Evolutionary conservation across 164 flowering plant genomes (phyloP), one percentile per base, ranked within the genome.

Genomic region (Annona squamosa): DNA sequence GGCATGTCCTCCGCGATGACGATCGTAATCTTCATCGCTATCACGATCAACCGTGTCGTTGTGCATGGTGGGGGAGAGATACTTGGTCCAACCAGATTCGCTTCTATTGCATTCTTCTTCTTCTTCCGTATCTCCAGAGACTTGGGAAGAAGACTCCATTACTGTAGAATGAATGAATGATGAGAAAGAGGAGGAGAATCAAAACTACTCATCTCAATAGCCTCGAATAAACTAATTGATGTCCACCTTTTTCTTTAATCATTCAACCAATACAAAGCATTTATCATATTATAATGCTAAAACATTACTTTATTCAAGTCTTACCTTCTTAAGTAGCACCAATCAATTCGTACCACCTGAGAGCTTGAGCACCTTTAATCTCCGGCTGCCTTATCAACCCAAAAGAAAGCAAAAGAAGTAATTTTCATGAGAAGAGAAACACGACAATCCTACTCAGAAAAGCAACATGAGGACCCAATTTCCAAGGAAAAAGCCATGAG

Each of bases 41-140:
- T 77, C 76, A 74, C 52, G 79, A 10, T 77, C 75, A 71, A 2
- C 76, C 67, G 76, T 81, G 48, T 81, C 81, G 61, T 82, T 84
- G 65, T 84, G 75, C 77, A 80, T 74, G n/a, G 93, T 88, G 43
- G 94, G 86, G 62, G 74, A 85, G 73, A 91, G 77, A 68, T 91
- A 91, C 83, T 72, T 87, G 37, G 94, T 91, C 97, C 97, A 91
- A 5, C 97, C 97, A n/a, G 97, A 91, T 79, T 91, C 97, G 77
- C 84, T 87, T 75, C 87, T 82, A 73, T 79, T 71, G 46, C 80
- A 68, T 73, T 84, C 87, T 77, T 85, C 57, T 52, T 52, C 84
- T 26, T 26, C 57, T 52, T 52, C 87, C 69, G 71, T 19, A 46
- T 62, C 78, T 66, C 84, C 84, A 61, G 63, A 16, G 77, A 79